Conservation (phyloP, 306 rosid genomes). For the Inga oerstediana region DNA sequence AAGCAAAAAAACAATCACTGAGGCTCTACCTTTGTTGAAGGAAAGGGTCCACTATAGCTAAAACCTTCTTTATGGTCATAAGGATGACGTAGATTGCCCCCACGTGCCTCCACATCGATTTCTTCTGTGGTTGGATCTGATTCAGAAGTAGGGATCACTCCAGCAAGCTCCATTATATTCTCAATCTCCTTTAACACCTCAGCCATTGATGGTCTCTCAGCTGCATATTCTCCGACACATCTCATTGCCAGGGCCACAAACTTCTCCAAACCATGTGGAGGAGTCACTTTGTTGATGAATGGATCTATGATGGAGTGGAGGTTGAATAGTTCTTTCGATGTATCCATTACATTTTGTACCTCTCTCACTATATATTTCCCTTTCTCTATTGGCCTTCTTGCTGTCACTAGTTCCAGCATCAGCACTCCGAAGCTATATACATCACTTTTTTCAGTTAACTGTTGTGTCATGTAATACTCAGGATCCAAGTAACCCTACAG, state of each 20-base stretch:
- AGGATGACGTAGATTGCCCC: constrained; percentile 35
- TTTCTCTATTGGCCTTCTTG: constrained; percentile 68
- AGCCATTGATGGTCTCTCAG: constrained; percentile 71
- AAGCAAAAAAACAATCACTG: constrained; percentile 16
- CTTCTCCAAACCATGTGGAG: constrained; percentile 53
- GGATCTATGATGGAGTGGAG: constrained; percentile 61
- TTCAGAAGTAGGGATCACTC: constrained; percentile 52
- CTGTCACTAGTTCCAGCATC: constrained; percentile 72
- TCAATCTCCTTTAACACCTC: constrained; percentile 77
- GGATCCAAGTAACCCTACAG: constrained; percentile 76
- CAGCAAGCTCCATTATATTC: constrained; percentile 53
- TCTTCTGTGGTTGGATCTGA: constrained; percentile 55
- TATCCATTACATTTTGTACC: constrained; percentile 56
- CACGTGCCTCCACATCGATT: constrained; percentile 40
- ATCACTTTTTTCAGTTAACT: constrained; percentile 75
- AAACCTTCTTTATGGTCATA: constrained; percentile 36
- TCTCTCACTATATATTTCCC: constrained; percentile 75
- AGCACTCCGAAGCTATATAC: constrained; percentile 81
- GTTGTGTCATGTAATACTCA: constrained; percentile 60
- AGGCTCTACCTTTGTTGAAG: constrained; percentile 46
- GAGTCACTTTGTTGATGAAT: constrained; percentile 38
- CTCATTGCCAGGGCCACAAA: constrained; percentile 64
- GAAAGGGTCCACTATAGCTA: constrained; percentile 52
- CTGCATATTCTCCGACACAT: constrained; percentile 62
- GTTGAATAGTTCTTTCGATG: constrained; percentile 51